These are phyloP conservation scores for Mimosa pudica DNA, from an alignment of 306 rosid genomes.

Conservation along the genomic window DNA sequence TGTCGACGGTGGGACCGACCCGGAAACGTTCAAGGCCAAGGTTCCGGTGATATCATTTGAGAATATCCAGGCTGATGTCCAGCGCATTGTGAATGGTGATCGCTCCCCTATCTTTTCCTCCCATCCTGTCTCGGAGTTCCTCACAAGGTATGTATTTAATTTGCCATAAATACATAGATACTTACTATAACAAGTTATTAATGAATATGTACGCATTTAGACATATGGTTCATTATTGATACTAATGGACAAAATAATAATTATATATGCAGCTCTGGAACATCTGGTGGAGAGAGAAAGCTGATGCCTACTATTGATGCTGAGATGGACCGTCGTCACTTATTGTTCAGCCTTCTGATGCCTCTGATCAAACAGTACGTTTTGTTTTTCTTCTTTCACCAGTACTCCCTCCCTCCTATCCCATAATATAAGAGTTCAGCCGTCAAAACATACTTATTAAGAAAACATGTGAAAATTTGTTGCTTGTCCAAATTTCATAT, in stretches of 20 bases:
- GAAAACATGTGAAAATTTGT: too few relatives aligned
- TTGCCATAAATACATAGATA: too few relatives aligned
- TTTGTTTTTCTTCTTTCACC: too few relatives aligned
- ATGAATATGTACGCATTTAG: too few relatives aligned
- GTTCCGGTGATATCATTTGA: conserved; percentile 75
- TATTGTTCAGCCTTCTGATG: conserved; percentile 76
- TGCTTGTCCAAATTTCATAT: too few relatives aligned
- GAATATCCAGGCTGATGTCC: conserved; percentile 66
- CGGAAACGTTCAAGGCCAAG: conserved; percentile 60
- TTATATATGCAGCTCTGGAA: conserved; percentile 68
- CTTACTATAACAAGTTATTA: neutral
- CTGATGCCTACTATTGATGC: conserved; percentile 79
- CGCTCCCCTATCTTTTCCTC: conserved; percentile 70
- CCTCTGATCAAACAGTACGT: conserved; percentile 80
- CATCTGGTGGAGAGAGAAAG: conserved; percentile 85
- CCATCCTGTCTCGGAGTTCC: conserved; percentile 79
- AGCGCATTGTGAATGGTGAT: conserved; percentile 85
- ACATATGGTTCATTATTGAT: too few relatives aligned
- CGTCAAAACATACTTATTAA: too few relatives aligned
- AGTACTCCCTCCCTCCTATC: too few relatives aligned
- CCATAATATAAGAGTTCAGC: too few relatives aligned
- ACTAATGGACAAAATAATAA: neutral
- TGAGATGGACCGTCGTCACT: conserved; percentile 72
- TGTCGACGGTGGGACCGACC: conserved; percentile 67
- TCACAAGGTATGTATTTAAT: conserved; percentile 60